Conservation (phyloP, 176 grass and related monocot species). For the Canna indica region DNA sequence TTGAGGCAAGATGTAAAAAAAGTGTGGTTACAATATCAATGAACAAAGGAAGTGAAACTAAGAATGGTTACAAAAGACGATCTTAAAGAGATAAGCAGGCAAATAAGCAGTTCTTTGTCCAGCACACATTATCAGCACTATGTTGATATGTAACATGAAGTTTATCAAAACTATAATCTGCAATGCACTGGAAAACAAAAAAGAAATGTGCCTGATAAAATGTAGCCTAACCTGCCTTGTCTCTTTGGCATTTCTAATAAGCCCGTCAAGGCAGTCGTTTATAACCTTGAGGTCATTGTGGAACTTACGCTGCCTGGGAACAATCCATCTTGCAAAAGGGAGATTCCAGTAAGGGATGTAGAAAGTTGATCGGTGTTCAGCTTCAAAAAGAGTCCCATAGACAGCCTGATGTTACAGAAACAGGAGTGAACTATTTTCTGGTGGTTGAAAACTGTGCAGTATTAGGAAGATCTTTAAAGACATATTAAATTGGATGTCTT, state of each 20-base stretch:
- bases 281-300: slow-evolving; percentile 80
- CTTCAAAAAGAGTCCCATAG: slow-evolving; percentile 96
- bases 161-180: not conserved
- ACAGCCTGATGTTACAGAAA: slow-evolving; percentile 54
- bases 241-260: slow-evolving; percentile 94
- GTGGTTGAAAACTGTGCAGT: not conserved
- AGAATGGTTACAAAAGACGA: not conserved
- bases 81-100: not conserved
- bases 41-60: not conserved
- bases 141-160: not conserved
- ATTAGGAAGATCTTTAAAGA: not conserved
- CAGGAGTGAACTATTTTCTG: slow-evolving; percentile 1
- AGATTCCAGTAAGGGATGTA: slow-evolving; percentile 98
- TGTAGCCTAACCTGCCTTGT: slow-evolving; percentile 61
- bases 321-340: slow-evolving; percentile 76
- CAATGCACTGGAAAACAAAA: slow-evolving; percentile 5
- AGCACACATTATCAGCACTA: not conserved
- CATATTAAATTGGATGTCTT: too few relatives aligned
- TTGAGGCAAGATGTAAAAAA: not conserved
- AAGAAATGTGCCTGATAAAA: not conserved
- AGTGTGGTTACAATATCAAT: not conserved
- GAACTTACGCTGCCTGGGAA: slow-evolving; percentile 83
- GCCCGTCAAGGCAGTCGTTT: slow-evolving; percentile 77
- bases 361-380: slow-evolving; percentile 92
- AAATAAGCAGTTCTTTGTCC: not conserved